phyloP scores from a whole-genome alignment of 345 rosid species.

The Balakata baccata region DNA sequence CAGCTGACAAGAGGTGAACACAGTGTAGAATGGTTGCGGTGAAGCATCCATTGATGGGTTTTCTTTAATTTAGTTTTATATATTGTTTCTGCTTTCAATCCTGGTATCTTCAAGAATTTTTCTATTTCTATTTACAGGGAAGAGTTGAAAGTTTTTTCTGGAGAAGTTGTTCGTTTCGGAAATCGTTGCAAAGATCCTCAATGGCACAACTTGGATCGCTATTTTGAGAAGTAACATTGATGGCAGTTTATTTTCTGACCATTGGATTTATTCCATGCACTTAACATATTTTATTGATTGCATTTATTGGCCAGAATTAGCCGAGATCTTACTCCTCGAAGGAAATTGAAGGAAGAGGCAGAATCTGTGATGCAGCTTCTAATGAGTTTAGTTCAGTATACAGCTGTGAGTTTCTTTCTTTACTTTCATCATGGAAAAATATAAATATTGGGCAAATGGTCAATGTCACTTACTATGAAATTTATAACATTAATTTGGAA shows the following conservation, averaged over 20 bases:
- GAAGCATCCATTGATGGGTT: neutral
- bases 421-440: neutral
- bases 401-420: slow-evolving; percentile 63
- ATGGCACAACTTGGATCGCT: slow-evolving; percentile 93
- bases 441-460: neutral
- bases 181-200: slow-evolving; percentile 97
- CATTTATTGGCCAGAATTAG: slow-evolving; percentile 45
- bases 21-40: neutral
- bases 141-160: slow-evolving; percentile 74
- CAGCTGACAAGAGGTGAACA: slow-evolving; percentile 81
- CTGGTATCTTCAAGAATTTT: neutral
- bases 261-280: neutral
- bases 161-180: slow-evolving; percentile 98
- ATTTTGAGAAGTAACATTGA: slow-evolving; percentile 75
- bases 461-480: neutral
- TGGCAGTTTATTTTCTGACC: slow-evolving; percentile 14
- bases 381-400: slow-evolving; percentile 69
- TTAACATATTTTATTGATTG: neutral
- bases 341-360: slow-evolving; percentile 73
- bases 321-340: slow-evolving; percentile 50
- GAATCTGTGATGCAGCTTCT: slow-evolving; percentile 59
- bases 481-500: neutral
- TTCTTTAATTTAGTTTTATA: neutral
- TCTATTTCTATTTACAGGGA: slow-evolving; percentile 49
- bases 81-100: neutral